phyloP scores from a whole-genome alignment of 2,329 filamentous ascomycete species.

The Curvularia sp. region DNA sequence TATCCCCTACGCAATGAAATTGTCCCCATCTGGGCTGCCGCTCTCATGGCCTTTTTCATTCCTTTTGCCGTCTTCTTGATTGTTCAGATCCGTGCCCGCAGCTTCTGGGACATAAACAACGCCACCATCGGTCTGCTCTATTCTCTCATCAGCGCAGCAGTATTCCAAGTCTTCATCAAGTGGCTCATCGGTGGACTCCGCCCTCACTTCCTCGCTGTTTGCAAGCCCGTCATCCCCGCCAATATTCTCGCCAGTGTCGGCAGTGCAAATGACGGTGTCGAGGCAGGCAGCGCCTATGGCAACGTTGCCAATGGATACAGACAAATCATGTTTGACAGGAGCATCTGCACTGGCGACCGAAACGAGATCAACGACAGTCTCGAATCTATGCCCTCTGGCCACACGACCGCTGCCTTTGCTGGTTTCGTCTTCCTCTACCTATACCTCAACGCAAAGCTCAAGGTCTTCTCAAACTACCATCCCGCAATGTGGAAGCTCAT shows the following conservation, averaged over 20 bases:
- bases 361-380: conserved; percentile 72
- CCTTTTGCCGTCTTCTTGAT: conserved; percentile 70
- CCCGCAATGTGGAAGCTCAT: conserved; percentile 77
- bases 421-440: conserved; percentile 74
- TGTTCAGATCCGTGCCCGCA: conserved; percentile 69
- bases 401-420: conserved; percentile 75
- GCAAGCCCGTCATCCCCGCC: conserved; percentile 65
- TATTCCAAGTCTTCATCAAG: conserved; percentile 80
- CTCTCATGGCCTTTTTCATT: conserved; percentile 68
- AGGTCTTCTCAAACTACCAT: conserved; percentile 76
- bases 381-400: conserved; percentile 75
- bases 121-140: conserved; percentile 73
- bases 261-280: conserved; percentile 28
- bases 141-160: conserved; percentile 71
- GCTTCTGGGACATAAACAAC: conserved; percentile 68
- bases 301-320: conserved; percentile 60
- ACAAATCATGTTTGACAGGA: conserved; percentile 71
- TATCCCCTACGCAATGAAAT: conserved; percentile 68
- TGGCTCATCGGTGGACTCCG: conserved; percentile 70
- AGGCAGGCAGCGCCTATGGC: conserved; percentile 58
- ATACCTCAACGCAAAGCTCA: conserved; percentile 80
- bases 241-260: conserved; percentile 36
- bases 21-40: conserved; percentile 73
- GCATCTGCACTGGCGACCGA: conserved; percentile 71
- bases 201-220: conserved; percentile 75